Percentiles rank a stretch among this genome's conserved stretches.
Conservation (phyloP, 2,329 filamentous ascomycete genomes). For the Alternaria tenuissima region DNA sequence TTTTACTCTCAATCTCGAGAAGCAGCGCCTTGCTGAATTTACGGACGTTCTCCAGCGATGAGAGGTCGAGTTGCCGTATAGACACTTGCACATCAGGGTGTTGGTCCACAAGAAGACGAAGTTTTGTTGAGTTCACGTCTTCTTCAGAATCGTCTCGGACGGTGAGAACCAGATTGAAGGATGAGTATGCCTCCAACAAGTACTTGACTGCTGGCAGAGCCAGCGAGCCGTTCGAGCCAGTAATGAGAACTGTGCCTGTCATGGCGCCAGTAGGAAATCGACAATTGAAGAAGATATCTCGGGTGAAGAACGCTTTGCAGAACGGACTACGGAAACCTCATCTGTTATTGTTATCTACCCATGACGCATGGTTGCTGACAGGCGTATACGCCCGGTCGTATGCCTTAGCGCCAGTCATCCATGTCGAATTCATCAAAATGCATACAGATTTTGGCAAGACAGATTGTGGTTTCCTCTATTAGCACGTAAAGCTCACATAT, state of each 20-base stretch:
- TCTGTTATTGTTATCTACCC: neutral
- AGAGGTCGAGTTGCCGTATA: slow-evolving; percentile 30
- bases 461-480: neutral
- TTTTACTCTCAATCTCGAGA: slow-evolving; percentile 15
- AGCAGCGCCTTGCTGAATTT: slow-evolving; percentile 19
- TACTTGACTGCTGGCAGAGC: slow-evolving; percentile 28
- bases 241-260: slow-evolving; percentile 11
- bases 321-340: neutral
- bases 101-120: slow-evolving; percentile 17
- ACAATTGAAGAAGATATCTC: neutral
- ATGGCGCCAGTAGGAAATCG: neutral
- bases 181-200: slow-evolving; percentile 24
- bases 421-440: neutral
- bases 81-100: slow-evolving; percentile 15
- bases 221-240: slow-evolving; percentile 37
- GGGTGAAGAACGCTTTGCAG: neutral
- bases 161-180: slow-evolving; percentile 24
- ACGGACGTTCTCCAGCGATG: slow-evolving; percentile 18
- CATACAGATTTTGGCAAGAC: neutral
- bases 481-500: neutral
- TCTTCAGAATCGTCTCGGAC: slow-evolving; percentile 26
- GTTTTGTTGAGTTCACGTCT: slow-evolving; percentile 29
- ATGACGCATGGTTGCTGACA: neutral
- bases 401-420: neutral
- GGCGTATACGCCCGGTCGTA: neutral